Evolutionary conservation across 139 green algal species (phyloP).

Genomic region (Picochlorum sp.): DNA sequence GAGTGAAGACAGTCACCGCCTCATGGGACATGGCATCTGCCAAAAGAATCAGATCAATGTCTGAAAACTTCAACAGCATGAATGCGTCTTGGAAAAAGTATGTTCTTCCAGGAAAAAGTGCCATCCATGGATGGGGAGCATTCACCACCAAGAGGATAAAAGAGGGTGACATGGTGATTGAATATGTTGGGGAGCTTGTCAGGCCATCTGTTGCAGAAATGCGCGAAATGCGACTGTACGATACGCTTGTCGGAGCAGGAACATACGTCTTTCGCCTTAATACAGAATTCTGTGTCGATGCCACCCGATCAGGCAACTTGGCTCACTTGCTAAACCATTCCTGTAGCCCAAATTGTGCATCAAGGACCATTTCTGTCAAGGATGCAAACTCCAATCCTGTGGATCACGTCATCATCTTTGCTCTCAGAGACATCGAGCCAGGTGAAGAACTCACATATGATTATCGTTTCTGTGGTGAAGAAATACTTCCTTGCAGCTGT

Average conservation of each 20-base stretch:
- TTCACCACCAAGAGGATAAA: constrained; percentile 53
- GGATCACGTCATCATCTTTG: constrained; percentile 69
- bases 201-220: constrained; percentile 40
- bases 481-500: constrained; percentile 70
- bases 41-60: not conserved
- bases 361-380: constrained; percentile 43
- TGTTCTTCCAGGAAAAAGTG: constrained; percentile 61
- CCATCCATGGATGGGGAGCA: constrained; percentile 73
- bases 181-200: constrained; percentile 61
- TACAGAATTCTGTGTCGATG: constrained; percentile 44
- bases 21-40: not conserved
- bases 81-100: constrained; percentile 13
- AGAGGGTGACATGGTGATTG: constrained; percentile 55
- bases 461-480: constrained; percentile 40
- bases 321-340: constrained; percentile 89
- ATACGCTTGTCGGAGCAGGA: constrained; percentile 70
- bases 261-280: constrained; percentile 81
- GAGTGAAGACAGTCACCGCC: not conserved
- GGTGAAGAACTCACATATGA: constrained; percentile 52
- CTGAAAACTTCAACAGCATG: constrained; percentile 32
- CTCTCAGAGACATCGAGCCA: constrained; percentile 34
- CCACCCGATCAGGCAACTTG: constrained; percentile 62
- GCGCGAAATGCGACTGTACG: constrained; percentile 54
- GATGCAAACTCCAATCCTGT: constrained; percentile 4
- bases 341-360: constrained; percentile 73